Evolutionary conservation across 495 filamentous ascomycete species (phyloP).

Genomic region (Podospora pseudoanserina): DNA sequence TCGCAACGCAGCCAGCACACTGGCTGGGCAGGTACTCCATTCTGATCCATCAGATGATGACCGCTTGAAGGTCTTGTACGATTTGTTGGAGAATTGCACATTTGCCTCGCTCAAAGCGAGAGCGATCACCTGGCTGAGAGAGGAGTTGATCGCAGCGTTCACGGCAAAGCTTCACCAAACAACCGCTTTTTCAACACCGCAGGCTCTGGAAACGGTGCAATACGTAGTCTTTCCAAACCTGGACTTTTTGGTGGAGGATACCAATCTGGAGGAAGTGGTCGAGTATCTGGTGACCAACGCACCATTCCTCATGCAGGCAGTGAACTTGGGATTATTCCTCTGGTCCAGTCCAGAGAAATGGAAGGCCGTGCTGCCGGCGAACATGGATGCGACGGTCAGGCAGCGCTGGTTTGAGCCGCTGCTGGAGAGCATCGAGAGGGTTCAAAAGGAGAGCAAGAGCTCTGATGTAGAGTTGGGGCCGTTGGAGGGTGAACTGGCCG

Average conservation of each 20-base stretch:
- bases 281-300: conserved; percentile 39
- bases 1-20: conserved; percentile 68
- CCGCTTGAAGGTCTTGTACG: conserved; percentile 71
- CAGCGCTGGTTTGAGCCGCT: conserved; percentile 53
- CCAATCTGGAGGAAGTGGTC: conserved; percentile 19
- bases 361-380: conserved; percentile 36
- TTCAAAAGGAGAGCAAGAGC: conserved; percentile 34
- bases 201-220: conserved; percentile 44
- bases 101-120: conserved; percentile 73
- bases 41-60: conserved; percentile 66
- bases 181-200: conserved; percentile 59
- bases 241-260: conserved; percentile 27
- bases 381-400: conserved; percentile 46
- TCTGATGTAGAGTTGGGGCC: conserved; percentile 12
- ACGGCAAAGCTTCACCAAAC: conserved; percentile 15
- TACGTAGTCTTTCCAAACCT: conserved; percentile 45
- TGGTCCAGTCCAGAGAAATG: conserved; percentile 40
- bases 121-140: conserved; percentile 82
- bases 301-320: conserved; percentile 45
- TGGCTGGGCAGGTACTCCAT: conserved; percentile 71
- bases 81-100: conserved; percentile 76
- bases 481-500: conserved; percentile 28
- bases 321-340: conserved; percentile 50
- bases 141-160: conserved; percentile 63
- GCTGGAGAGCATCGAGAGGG: conserved; percentile 37